Conservation (phyloP, 805 yeast species). For the Barnettozyma californica region DNA sequence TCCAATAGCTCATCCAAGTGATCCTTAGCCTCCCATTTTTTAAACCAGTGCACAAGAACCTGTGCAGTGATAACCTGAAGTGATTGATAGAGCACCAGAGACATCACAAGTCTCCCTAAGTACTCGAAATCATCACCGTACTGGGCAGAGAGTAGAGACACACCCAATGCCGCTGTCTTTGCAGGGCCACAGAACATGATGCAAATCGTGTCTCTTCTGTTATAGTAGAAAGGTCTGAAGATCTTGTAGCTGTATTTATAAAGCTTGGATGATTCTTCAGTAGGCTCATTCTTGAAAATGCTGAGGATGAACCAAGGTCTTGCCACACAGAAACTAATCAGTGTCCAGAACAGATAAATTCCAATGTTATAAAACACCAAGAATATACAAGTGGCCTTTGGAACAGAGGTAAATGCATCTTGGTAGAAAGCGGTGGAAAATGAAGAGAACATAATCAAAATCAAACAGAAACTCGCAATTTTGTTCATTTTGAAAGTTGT, state of each 20-base stretch:
- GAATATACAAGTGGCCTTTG: slow-evolving; percentile 65
- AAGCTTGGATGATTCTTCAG: slow-evolving; percentile 34
- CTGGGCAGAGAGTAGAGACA: slow-evolving; percentile 73
- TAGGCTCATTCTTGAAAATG: slow-evolving; percentile 44
- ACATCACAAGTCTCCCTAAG: slow-evolving; percentile 70
- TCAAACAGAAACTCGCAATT: slow-evolving; percentile 74
- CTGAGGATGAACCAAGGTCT: slow-evolving; percentile 50
- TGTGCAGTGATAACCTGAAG: slow-evolving; percentile 85
- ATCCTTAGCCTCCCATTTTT: slow-evolving; percentile 48
- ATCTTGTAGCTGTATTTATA: slow-evolving; percentile 39
- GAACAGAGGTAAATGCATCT: slow-evolving; percentile 65
- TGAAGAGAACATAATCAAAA: slow-evolving; percentile 71
- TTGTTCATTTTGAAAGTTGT: slow-evolving; percentile 57
- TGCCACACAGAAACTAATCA: slow-evolving; percentile 51
- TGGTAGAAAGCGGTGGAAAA: slow-evolving; percentile 87
- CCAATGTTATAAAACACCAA: slow-evolving; percentile 81
- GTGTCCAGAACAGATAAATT: slow-evolving; percentile 70
- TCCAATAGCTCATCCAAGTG: slow-evolving; percentile 12
- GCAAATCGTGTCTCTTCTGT: slow-evolving; percentile 66
- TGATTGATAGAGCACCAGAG: slow-evolving; percentile 80
- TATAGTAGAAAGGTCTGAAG: slow-evolving; percentile 62
- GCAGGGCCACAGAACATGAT: slow-evolving; percentile 89
- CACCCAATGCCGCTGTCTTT: slow-evolving; percentile 89
- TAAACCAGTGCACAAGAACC: slow-evolving; percentile 58
- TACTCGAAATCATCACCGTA: slow-evolving; percentile 59